These are phyloP conservation scores for Linum usitatissimum DNA, from an alignment of 345 rosid species.

Conservation along the genomic window DNA sequence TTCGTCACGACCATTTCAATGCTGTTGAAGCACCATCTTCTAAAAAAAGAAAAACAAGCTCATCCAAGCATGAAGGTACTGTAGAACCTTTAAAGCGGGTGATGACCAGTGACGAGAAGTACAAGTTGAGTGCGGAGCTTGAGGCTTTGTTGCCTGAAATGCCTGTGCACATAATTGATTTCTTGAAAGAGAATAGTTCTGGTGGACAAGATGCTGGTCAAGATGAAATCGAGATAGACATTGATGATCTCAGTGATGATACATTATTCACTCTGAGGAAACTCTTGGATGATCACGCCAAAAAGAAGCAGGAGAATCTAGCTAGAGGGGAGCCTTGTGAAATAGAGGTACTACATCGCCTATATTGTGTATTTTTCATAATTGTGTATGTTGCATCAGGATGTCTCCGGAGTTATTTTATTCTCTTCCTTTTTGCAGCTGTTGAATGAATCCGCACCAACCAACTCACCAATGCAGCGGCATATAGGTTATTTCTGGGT, in stretches of 20 bases:
- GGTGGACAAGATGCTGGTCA: constrained; percentile 13
- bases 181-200: constrained; percentile 14
- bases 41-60: constrained; percentile 15
- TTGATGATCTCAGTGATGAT: constrained; percentile 22
- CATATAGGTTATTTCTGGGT: constrained; percentile 15
- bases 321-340: constrained; percentile 20
- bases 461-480: constrained; percentile 17
- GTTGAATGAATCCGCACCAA: constrained; percentile 14
- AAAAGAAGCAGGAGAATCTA: constrained; percentile 15
- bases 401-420: not conserved
- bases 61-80: constrained; percentile 9
- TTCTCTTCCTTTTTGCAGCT: constrained; percentile 9
- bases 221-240: constrained; percentile 24
- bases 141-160: constrained; percentile 16
- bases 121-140: constrained; percentile 11
- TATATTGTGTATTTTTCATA: not conserved
- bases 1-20: constrained; percentile 2
- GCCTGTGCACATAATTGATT: constrained; percentile 21
- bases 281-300: constrained; percentile 22
- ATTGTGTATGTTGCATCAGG: not conserved
- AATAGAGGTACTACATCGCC: constrained; percentile 16
- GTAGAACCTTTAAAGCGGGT: constrained; percentile 12
- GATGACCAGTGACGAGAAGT: constrained; percentile 13
- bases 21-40: constrained; percentile 5
- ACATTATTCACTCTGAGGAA: constrained; percentile 15